These are phyloP conservation scores for Aphanomyces stellatus DNA, from an alignment of 352 stramenopile genomes.

Conservation along the genomic window DNA sequence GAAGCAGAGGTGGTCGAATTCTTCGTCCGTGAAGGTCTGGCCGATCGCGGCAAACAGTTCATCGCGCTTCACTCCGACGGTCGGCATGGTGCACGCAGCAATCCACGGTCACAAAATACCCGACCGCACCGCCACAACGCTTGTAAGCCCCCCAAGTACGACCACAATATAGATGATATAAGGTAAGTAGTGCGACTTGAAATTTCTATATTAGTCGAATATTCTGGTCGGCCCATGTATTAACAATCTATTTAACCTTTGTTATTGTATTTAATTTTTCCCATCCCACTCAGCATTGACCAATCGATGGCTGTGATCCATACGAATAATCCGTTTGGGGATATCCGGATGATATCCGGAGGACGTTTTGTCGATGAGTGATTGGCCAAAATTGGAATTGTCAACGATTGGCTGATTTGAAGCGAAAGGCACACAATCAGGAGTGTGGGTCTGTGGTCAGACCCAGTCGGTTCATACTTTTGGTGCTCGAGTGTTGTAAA, in stretches of 20 bases:
- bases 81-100: constrained; percentile 87
- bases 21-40: constrained; percentile 95
- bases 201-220: too few species aligned
- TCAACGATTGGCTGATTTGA: not conserved
- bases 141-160: too few species aligned
- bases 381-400: not conserved
- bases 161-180: too few species aligned
- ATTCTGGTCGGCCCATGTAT: too few species aligned
- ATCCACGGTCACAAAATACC: not conserved
- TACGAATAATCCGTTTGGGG: not conserved
- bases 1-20: constrained; percentile 99
- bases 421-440: not conserved
- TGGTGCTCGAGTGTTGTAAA: too few species aligned
- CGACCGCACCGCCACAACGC: not conserved
- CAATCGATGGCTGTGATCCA: constrained; percentile 8
- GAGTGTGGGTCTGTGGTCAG: too few species aligned
- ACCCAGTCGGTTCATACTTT: too few species aligned
- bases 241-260: not conserved
- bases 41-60: constrained; percentile 96
- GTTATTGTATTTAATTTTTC: not conserved
- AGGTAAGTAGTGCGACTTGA: too few species aligned
- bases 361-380: not conserved
- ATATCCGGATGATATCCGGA: not conserved
- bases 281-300: not conserved
- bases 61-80: constrained; percentile 94